Conservation (phyloP, 2,329 filamentous ascomycete genomes). For the Coniochaeta sp. region DNA sequence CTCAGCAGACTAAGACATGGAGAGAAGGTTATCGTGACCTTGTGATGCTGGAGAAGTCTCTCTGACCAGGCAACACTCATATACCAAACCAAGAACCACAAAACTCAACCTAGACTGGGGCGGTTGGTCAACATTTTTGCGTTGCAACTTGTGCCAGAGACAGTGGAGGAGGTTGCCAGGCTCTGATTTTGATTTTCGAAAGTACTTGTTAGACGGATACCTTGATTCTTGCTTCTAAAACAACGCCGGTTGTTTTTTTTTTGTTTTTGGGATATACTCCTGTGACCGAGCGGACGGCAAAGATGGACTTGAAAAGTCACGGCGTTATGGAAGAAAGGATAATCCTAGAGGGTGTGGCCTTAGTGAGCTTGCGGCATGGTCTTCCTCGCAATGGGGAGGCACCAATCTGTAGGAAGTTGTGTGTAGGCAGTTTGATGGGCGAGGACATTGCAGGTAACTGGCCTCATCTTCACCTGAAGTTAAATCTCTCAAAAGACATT, state of each 20-base stretch:
- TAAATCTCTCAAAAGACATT: neutral
- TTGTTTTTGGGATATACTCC: neutral
- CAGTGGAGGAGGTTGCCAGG: neutral
- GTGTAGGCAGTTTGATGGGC: neutral
- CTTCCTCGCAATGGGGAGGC: neutral
- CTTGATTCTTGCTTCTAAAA: neutral
- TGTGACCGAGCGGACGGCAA: neutral
- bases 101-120: neutral
- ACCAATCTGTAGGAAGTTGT: neutral
- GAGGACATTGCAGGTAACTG: neutral
- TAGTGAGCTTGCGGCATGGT: neutral
- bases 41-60: conserved; percentile 40
- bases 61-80: neutral
- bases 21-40: conserved; percentile 49
- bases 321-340: neutral
- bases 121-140: neutral
- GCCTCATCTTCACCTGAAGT: neutral
- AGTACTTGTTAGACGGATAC: neutral
- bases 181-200: neutral
- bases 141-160: neutral
- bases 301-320: neutral
- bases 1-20: conserved; percentile 40
- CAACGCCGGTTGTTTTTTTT: neutral
- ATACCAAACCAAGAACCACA: neutral
- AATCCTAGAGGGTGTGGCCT: neutral